These are phyloP conservation scores for Prunus mira DNA, from an alignment of 306 rosid genomes.

Conservation along the genomic window DNA sequence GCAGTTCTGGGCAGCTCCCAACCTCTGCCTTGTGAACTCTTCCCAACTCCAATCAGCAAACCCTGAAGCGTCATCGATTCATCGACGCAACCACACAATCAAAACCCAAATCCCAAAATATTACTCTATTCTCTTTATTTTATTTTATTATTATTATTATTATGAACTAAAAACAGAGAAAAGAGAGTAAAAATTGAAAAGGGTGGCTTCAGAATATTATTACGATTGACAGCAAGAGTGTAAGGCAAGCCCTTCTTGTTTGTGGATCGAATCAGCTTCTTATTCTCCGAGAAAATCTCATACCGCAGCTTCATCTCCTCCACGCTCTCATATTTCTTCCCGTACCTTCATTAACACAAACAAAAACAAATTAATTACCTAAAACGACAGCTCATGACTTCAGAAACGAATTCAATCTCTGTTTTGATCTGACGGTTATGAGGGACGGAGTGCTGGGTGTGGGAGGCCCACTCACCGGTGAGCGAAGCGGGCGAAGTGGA, in stretches of 20 bases:
- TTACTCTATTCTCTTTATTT: not conserved
- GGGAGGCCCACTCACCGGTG: constrained; percentile 25
- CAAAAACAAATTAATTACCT: not conserved
- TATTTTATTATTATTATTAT: too few relatives aligned
- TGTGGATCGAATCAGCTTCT: constrained; percentile 57
- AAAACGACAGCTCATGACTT: not conserved
- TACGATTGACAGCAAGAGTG: constrained; percentile 76
- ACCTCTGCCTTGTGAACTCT: constrained; percentile 63
- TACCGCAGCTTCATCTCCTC: constrained; percentile 72
- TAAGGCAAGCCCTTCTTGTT: constrained; percentile 59
- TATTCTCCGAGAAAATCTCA: constrained; percentile 61
- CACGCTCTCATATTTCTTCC: constrained; percentile 57
- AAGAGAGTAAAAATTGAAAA: not conserved
- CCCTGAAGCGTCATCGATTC: constrained; percentile 28
- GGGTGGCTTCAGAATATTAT: constrained; percentile 1
- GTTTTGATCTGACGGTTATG: not conserved
- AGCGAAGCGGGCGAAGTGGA: constrained; percentile 79
- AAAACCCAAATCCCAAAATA: not conserved
- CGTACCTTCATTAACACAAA: constrained; percentile 31
- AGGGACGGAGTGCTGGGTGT: not conserved
- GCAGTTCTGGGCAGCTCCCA: constrained; percentile 95
- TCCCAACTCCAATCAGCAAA: constrained; percentile 97
- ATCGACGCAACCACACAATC: not conserved
- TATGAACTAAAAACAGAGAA: not conserved
- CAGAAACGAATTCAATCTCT: not conserved